phyloP scores from a whole-genome alignment of 2,329 filamentous ascomycete genomes.

The Apiospora kogelbergensis region DNA sequence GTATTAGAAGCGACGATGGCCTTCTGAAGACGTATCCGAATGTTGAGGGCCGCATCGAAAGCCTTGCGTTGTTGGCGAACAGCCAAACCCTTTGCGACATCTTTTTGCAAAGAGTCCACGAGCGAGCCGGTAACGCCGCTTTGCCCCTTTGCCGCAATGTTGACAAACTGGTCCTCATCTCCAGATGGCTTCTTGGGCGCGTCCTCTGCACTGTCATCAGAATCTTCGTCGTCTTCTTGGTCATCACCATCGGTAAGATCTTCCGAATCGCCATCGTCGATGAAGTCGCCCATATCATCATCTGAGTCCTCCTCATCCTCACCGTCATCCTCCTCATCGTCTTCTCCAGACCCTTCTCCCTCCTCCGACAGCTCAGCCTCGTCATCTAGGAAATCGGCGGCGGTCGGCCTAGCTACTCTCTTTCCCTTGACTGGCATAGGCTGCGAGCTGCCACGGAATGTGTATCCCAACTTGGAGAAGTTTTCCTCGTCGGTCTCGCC shows the following conservation, averaged over 20 bases:
- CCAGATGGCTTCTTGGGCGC: slow-evolving; percentile 29
- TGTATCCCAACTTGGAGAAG: slow-evolving; percentile 67
- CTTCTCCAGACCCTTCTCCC: slow-evolving; percentile 41
- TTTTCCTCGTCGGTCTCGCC: slow-evolving; percentile 81
- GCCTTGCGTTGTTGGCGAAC: slow-evolving; percentile 82
- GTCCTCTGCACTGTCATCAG: slow-evolving; percentile 24
- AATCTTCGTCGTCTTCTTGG: slow-evolving; percentile 4
- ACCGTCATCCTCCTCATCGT: slow-evolving; percentile 35
- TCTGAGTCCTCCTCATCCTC: slow-evolving; percentile 30
- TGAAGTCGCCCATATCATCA: slow-evolving; percentile 34
- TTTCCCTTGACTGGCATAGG: slow-evolving; percentile 36
- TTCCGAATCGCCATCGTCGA: slow-evolving; percentile 35
- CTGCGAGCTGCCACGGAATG: slow-evolving; percentile 59
- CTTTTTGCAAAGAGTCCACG: slow-evolving; percentile 66
- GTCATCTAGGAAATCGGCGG: slow-evolving; percentile 55
- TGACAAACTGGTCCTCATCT: slow-evolving; percentile 35
- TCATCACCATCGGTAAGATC: slow-evolving; percentile 30
- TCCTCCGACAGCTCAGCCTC: slow-evolving; percentile 15
- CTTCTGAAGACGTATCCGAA: slow-evolving; percentile 91
- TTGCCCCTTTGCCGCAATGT: slow-evolving; percentile 67
- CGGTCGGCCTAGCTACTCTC: slow-evolving; percentile 44
- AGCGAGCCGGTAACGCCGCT: slow-evolving; percentile 63
- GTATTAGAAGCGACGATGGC: slow-evolving; percentile 82
- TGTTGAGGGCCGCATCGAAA: slow-evolving; percentile 86
- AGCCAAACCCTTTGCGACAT: slow-evolving; percentile 81